Conservation (phyloP, 2,329 filamentous ascomycete genomes). For the Trichophyton benhamiae region DNA sequence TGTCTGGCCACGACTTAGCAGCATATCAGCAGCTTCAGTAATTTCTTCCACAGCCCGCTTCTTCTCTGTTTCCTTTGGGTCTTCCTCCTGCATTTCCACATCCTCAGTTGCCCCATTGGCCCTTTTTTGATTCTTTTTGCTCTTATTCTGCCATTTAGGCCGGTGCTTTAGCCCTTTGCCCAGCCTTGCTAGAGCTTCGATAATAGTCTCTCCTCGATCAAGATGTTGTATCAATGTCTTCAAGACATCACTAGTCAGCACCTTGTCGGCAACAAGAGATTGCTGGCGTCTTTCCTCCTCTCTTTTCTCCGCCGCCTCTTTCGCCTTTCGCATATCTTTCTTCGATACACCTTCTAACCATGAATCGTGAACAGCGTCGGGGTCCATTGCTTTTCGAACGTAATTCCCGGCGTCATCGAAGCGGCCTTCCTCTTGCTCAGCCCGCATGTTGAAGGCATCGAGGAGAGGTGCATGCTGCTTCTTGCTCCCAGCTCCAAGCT, state of each 20-base stretch:
- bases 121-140: constrained; percentile 39
- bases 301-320: constrained; percentile 73
- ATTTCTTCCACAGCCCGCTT: constrained; percentile 67
- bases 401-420: constrained; percentile 90
- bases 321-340: constrained; percentile 81
- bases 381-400: constrained; percentile 76
- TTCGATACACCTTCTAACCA: constrained; percentile 91
- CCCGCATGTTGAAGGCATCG: constrained; percentile 88
- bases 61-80: constrained; percentile 56
- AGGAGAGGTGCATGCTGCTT: constrained; percentile 89
- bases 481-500: constrained; percentile 77
- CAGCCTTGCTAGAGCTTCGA: constrained; percentile 76
- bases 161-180: constrained; percentile 53
- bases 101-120: constrained; percentile 23
- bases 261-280: constrained; percentile 59
- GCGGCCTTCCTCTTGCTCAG: constrained; percentile 80
- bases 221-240: constrained; percentile 59
- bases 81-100: constrained; percentile 63
- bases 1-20: constrained; percentile 68
- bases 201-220: constrained; percentile 67
- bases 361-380: constrained; percentile 77
- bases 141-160: constrained; percentile 50
- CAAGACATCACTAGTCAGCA: constrained; percentile 62
- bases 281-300: constrained; percentile 63
- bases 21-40: constrained; percentile 77